Evolutionary conservation across 225 moss, liverwort and hornwort species (phyloP).

Genomic region (Marchantia paleacea): DNA sequence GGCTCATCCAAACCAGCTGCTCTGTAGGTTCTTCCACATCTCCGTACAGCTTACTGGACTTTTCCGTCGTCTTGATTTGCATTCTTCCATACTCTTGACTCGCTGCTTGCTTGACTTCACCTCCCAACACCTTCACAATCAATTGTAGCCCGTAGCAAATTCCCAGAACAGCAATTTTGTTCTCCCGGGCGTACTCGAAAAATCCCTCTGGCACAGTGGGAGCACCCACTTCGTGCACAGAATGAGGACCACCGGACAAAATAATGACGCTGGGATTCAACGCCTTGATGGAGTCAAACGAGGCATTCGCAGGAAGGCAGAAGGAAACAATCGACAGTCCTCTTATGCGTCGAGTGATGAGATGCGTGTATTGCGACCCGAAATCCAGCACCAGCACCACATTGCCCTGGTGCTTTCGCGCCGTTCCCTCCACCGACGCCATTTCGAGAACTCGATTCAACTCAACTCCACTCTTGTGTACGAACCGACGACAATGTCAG

Average conservation of each 20-base stretch:
- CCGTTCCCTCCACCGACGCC: slow-evolving; percentile 33
- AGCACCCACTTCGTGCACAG: slow-evolving; percentile 70
- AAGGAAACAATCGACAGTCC: slow-evolving; percentile 54
- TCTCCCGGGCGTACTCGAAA: slow-evolving; percentile 47
- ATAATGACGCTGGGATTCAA: slow-evolving; percentile 59
- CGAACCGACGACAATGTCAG: not conserved
- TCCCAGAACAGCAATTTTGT: slow-evolving; percentile 57
- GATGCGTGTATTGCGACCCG: slow-evolving; percentile 76
- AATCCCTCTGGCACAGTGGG: slow-evolving; percentile 77
- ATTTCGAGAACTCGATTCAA: not conserved
- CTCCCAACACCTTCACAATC: slow-evolving; percentile 78
- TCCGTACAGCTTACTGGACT: slow-evolving; percentile 56
- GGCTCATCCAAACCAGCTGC: slow-evolving; percentile 95
- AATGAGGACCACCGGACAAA: slow-evolving; percentile 77
- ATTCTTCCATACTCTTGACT: slow-evolving; percentile 91
- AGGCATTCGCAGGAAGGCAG: slow-evolving; percentile 59
- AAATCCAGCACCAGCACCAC: slow-evolving; percentile 71
- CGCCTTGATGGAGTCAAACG: slow-evolving; percentile 46
- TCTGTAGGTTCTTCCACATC: slow-evolving; percentile 28
- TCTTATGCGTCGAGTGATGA: slow-evolving; percentile 70
- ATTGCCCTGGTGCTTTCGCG: slow-evolving; percentile 42
- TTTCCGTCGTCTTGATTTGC: slow-evolving; percentile 50
- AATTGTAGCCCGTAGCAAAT: slow-evolving; percentile 83
- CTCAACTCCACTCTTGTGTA: too few species aligned
- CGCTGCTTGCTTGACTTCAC: slow-evolving; percentile 69